Evolutionary conservation across 176 grass and related monocot genomes (phyloP).

Genomic region (Lolium perenne): DNA sequence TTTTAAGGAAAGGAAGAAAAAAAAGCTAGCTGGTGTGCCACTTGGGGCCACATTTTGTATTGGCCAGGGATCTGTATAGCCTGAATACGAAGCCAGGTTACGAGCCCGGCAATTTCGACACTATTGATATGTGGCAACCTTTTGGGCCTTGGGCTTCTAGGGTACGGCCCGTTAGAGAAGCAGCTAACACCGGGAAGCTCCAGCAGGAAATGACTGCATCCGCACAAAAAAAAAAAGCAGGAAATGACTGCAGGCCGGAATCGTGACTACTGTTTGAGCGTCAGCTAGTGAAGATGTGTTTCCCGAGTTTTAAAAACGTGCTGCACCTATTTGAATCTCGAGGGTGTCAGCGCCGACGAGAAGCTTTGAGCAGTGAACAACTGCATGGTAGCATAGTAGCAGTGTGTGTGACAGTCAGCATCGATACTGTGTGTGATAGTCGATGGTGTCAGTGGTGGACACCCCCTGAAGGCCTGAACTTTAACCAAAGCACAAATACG

Average conservation of each 20-base stretch:
- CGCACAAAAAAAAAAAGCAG: too few relatives aligned
- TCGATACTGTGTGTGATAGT: not conserved
- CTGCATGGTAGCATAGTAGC: not conserved
- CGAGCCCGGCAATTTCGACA: too few relatives aligned
- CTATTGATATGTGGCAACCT: too few relatives aligned
- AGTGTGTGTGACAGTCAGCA: not conserved
- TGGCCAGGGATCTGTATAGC: too few relatives aligned
- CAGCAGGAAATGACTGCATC: not conserved
- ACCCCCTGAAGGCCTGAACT: not conserved
- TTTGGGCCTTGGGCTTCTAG: not conserved
- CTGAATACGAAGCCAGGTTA: too few relatives aligned
- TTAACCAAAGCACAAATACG: slow-evolving; percentile 17
- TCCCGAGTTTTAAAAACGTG: not conserved
- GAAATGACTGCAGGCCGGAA: not conserved
- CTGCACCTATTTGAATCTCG: not conserved
- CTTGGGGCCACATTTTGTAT: too few relatives aligned
- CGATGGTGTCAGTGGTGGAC: not conserved
- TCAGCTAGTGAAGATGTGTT: not conserved
- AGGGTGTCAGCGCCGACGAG: not conserved
- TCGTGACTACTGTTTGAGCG: not conserved
- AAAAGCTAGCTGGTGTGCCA: too few relatives aligned
- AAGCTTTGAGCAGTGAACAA: not conserved
- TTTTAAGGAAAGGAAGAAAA: too few relatives aligned
- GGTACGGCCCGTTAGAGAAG: not conserved
- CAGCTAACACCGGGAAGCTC: not conserved